Conservation (phyloP, 2,329 filamentous ascomycete genomes). For the Penicillium sp. region DNA sequence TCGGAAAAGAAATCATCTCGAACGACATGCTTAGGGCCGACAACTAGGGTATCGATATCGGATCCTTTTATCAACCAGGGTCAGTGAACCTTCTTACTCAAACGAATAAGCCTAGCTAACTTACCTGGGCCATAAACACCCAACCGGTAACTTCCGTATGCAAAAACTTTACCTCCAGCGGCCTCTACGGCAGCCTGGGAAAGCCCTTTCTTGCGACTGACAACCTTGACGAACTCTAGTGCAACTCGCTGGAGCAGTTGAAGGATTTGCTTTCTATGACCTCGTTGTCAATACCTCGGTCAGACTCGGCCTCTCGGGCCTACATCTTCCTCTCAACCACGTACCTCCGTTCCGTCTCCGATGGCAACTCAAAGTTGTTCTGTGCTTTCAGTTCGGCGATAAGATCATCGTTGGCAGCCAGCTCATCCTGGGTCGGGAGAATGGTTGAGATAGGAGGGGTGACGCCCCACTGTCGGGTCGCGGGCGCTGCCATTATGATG, state of each 20-base stretch:
- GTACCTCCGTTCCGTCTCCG: conserved; percentile 83
- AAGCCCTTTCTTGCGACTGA: conserved; percentile 73
- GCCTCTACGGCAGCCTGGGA: conserved; percentile 78
- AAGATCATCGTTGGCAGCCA: conserved; percentile 75
- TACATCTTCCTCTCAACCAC: conserved; percentile 8
- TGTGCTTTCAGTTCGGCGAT: conserved; percentile 83
- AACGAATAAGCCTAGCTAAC: conserved; percentile 12
- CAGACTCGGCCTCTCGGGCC: background rate
- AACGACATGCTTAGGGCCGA: conserved; percentile 85
- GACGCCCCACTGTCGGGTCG: conserved; percentile 66
- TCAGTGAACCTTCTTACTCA: background rate
- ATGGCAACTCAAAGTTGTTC: conserved; percentile 85
- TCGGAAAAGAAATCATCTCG: conserved; percentile 90
- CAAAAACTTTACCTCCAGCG: conserved; percentile 90
- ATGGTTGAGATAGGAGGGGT: conserved; percentile 81
- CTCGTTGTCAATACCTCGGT: conserved; percentile 8
- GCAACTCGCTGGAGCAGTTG: conserved; percentile 77
- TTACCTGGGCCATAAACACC: conserved; percentile 84
- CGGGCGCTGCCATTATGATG: conserved; percentile 40
- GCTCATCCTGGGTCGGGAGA: conserved; percentile 77
- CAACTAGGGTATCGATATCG: conserved; percentile 95
- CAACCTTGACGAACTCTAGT: conserved; percentile 82
- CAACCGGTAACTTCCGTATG: conserved; percentile 92
- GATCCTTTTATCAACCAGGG: conserved; percentile 63
- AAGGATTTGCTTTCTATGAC: conserved; percentile 69